phyloP scores from a whole-genome alignment of 768 basidiomycete species.

The Mycena vitilis region DNA sequence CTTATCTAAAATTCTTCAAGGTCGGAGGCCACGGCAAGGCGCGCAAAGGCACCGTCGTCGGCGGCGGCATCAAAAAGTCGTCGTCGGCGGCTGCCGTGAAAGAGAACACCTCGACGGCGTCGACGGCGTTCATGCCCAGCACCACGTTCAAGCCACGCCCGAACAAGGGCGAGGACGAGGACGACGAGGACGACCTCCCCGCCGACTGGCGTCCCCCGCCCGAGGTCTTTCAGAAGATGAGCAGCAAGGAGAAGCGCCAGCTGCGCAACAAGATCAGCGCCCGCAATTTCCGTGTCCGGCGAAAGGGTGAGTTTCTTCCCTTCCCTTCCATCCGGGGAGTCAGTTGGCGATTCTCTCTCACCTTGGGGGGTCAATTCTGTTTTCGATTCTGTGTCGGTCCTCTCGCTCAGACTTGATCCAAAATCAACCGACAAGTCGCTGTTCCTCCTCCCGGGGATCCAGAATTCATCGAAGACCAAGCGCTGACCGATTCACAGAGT shows the following conservation, averaged over 20 bases:
- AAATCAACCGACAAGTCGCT: too few species aligned
- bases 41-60: conserved; percentile 75
- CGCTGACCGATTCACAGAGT: too few species aligned
- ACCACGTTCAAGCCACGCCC: conserved; percentile 34
- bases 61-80: conserved; percentile 78
- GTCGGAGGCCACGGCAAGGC: conserved; percentile 70
- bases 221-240: conserved; percentile 96
- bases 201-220: conserved; percentile 90
- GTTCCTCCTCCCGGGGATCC: too few species aligned
- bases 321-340: conserved; percentile 22
- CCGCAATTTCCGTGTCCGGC: conserved; percentile 91
- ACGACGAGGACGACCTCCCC: conserved; percentile 66
- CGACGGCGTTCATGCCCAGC: conserved; percentile 41
- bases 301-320: conserved; percentile 75
- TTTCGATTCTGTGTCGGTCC: too few species aligned
- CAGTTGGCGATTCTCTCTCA: conserved; percentile 28
- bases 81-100: conserved; percentile 39
- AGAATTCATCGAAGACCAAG: too few species aligned
- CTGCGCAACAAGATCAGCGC: conserved; percentile 97
- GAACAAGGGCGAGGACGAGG: conserved; percentile 41
- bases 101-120: conserved; percentile 45
- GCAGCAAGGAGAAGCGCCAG: conserved; percentile 95
- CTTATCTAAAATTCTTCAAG: too few species aligned
- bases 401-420: too few species aligned
- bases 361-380: too few species aligned